Evolutionary conservation across 169 alveolate species (phyloP).

Genomic region (Cryptosporidium canis): DNA sequence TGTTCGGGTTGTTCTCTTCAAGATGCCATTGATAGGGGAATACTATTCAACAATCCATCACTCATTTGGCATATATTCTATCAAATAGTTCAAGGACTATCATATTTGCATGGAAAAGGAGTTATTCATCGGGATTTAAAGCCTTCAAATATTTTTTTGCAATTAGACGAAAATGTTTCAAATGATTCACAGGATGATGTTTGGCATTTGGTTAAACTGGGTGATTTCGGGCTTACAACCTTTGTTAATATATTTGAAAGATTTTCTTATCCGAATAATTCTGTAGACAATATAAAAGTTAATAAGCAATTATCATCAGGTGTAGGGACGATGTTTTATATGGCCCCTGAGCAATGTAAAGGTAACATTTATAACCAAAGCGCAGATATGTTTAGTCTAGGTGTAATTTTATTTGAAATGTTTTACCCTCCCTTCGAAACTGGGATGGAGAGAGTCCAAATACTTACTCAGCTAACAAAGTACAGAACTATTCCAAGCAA

Average conservation of each 20-base stretch:
- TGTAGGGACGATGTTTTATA: slow-evolving; percentile 85
- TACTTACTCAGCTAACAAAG: slow-evolving; percentile 42
- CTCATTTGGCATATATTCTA: slow-evolving; percentile 80
- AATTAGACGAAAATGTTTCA: slow-evolving; percentile 76
- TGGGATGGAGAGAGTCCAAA: slow-evolving; percentile 81
- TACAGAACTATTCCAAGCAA: slow-evolving; percentile 11
- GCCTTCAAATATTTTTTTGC: slow-evolving; percentile 85
- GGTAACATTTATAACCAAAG: slow-evolving; percentile 83
- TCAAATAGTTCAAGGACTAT: slow-evolving; percentile 85
- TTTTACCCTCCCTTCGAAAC: slow-evolving; percentile 83
- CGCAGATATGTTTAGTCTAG: slow-evolving; percentile 84
- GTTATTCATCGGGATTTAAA: slow-evolving; percentile 86
- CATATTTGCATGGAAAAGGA: slow-evolving; percentile 85
- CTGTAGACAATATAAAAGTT: slow-evolving; percentile 39
- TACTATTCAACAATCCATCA: slow-evolving; percentile 77
- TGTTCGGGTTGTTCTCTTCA: slow-evolving; percentile 84
- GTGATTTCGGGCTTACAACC: slow-evolving; percentile 87
- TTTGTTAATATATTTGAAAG: slow-evolving; percentile 74
- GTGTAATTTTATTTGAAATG: slow-evolving; percentile 88
- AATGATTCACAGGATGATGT: neutral
- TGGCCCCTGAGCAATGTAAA: slow-evolving; percentile 85
- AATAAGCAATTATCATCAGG: slow-evolving; percentile 55
- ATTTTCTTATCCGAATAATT: neutral
- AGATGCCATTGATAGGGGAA: slow-evolving; percentile 79
- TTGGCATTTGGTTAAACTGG: slow-evolving; percentile 79